A percentile compares a stretch with the other conserved stretches of the same genome.
These are phyloP conservation scores for Rhytidhysteron rufulum DNA, from an alignment of 2,329 filamentous ascomycete genomes.

Conservation along the genomic window DNA sequence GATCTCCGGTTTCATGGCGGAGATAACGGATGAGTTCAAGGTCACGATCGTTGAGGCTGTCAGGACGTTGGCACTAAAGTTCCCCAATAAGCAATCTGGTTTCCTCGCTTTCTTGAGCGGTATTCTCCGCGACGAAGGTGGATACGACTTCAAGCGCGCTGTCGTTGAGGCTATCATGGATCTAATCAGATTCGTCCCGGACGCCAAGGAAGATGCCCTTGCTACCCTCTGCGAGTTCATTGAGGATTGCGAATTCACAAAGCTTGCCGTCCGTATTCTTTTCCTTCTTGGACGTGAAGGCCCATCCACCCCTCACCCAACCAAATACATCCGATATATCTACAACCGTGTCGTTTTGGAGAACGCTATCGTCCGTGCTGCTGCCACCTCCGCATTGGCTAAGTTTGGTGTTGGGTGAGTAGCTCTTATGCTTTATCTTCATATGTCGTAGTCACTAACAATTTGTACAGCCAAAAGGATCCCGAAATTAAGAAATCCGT, in stretches of 20 bases:
- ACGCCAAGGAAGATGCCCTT: constrained; percentile 75
- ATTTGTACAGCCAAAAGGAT: constrained; percentile 68
- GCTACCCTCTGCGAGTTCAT: constrained; percentile 98
- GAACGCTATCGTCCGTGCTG: constrained; percentile 91
- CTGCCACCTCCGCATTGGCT: constrained; percentile 89
- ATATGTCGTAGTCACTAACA: constrained; percentile 1
- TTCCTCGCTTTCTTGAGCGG: constrained; percentile 97
- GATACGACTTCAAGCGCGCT: constrained; percentile 96
- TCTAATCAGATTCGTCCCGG: constrained; percentile 96
- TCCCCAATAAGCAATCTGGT: constrained; percentile 94
- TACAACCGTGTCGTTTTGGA: constrained; percentile 98
- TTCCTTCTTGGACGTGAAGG: constrained; percentile 93
- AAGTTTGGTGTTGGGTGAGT: constrained; percentile 83
- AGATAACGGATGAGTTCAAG: constrained; percentile 99
- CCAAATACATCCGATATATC: constrained; percentile 98
- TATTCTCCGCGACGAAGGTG: constrained; percentile 94
- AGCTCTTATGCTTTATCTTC: neutral
- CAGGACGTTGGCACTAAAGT: constrained; percentile 92
- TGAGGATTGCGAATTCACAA: constrained; percentile 98
- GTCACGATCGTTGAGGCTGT: constrained; percentile 99
- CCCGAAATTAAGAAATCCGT: constrained; percentile 96
- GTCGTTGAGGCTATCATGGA: constrained; percentile 99
- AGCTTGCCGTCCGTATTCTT: constrained; percentile 90
- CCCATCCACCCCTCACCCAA: constrained; percentile 90
- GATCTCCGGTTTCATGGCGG: constrained; percentile 96